Conservation (phyloP, 2,329 filamentous ascomycete species). For the Fusarium nanum region DNA sequence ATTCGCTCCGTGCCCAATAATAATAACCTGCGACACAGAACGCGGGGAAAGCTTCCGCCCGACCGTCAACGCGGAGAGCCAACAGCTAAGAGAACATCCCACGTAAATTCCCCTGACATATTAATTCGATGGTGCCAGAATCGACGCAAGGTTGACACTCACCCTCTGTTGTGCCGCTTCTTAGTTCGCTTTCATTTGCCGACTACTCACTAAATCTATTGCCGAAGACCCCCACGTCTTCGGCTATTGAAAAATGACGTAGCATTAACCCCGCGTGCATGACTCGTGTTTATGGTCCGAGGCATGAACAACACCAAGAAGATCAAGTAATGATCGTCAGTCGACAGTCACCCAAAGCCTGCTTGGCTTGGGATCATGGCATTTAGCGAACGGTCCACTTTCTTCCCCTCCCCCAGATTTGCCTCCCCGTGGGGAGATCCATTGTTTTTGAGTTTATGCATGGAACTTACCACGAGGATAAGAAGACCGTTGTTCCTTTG, state of each 20-base stretch:
- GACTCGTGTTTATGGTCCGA: background rate
- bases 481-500: background rate
- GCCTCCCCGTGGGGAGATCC: conserved; percentile 4
- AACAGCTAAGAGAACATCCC: background rate
- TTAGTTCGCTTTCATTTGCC: background rate
- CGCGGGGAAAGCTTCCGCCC: background rate
- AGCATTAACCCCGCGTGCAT: background rate
- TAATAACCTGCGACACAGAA: background rate
- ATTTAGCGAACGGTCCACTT: background rate
- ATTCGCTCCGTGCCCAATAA: background rate
- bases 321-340: background rate
- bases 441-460: background rate
- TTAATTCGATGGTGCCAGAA: background rate
- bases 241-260: conserved; percentile 1
- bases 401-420: conserved; percentile 8
- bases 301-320: background rate
- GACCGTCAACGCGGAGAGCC: too few species aligned
- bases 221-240: conserved; percentile 10
- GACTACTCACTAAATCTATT: background rate
- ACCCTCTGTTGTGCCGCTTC: background rate
- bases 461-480: background rate
- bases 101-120: background rate
- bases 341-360: background rate
- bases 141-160: conserved; percentile 11
- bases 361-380: background rate